Conservation (phyloP, 2,329 filamentous ascomycete species). For the Sporothrix curviconia region DNA sequence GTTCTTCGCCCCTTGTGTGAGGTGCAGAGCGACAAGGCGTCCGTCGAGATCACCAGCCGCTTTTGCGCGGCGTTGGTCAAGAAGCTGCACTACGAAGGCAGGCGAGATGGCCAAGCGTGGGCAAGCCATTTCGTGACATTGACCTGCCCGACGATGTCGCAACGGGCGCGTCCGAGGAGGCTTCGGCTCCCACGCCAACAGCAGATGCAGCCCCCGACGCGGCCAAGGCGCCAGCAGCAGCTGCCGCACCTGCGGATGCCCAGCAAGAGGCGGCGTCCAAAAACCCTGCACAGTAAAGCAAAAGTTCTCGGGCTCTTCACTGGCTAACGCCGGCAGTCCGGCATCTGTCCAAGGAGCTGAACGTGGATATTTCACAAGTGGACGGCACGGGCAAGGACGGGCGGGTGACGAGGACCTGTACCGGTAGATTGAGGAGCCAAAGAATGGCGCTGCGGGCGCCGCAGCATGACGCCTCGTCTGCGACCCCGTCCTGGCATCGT, state of each 20-base stretch:
- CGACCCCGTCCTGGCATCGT: slow-evolving; percentile 21
- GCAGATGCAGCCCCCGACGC: not conserved
- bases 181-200: slow-evolving; percentile 7
- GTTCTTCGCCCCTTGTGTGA: slow-evolving; percentile 96
- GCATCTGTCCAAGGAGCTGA: slow-evolving; percentile 73
- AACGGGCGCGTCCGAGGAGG: slow-evolving; percentile 10
- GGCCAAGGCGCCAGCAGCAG: slow-evolving; percentile 18
- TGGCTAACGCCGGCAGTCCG: slow-evolving; percentile 92
- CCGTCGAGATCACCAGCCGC: slow-evolving; percentile 84
- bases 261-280: not conserved
- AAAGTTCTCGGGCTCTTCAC: slow-evolving; percentile 53
- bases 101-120: slow-evolving; percentile 95
- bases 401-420: slow-evolving; percentile 84
- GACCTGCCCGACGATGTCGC: slow-evolving; percentile 75
- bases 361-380: slow-evolving; percentile 71
- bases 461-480: not conserved
- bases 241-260: not conserved
- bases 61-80: slow-evolving; percentile 95
- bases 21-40: slow-evolving; percentile 95
- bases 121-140: slow-evolving; percentile 90
- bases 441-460: slow-evolving; percentile 27
- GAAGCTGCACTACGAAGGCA: slow-evolving; percentile 88
- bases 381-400: slow-evolving; percentile 85
- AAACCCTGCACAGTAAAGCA: no score
- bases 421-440: slow-evolving; percentile 54